Conservation (phyloP, 2,329 filamentous ascomycete genomes). For the Ascochyta pisi region DNA sequence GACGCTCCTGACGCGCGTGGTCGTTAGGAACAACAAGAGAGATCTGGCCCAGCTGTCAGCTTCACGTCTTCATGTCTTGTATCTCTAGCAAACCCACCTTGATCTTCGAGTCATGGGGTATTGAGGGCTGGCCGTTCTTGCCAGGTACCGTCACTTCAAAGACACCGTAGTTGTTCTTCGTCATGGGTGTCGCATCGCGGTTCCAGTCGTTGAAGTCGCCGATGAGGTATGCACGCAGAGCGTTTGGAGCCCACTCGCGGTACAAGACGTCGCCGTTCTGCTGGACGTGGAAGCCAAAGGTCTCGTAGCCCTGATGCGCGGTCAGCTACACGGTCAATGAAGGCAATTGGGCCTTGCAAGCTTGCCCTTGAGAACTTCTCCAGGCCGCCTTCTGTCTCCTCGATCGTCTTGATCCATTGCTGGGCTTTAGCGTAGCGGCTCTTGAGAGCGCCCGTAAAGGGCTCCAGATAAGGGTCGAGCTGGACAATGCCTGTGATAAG, state of each 20-base stretch:
- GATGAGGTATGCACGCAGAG: constrained; percentile 80
- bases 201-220: constrained; percentile 98
- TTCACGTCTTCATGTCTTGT: not conserved
- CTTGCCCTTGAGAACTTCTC: constrained; percentile 87
- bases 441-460: constrained; percentile 79
- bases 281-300: constrained; percentile 83
- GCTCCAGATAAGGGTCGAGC: constrained; percentile 87
- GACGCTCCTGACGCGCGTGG: constrained; percentile 77
- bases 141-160: constrained; percentile 83
- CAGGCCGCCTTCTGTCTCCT: constrained; percentile 84
- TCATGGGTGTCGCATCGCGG: constrained; percentile 83
- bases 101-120: constrained; percentile 92
- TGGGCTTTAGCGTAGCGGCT: constrained; percentile 80
- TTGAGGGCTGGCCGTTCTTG: constrained; percentile 75
- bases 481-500: constrained; percentile 75
- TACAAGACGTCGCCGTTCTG: constrained; percentile 86
- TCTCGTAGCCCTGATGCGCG: constrained; percentile 75
- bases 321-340: constrained; percentile 24
- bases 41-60: constrained; percentile 62
- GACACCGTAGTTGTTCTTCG: constrained; percentile 81
- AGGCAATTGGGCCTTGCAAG: not conserved
- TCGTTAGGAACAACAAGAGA: constrained; percentile 81
- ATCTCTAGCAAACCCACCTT: constrained; percentile 67
- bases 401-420: constrained; percentile 84
- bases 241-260: constrained; percentile 96